Evolutionary conservation across 2,329 filamentous ascomycete species (phyloP), one percentile per base, ranked within the genome.

Genomic region (Coniochaeta sp.): DNA sequence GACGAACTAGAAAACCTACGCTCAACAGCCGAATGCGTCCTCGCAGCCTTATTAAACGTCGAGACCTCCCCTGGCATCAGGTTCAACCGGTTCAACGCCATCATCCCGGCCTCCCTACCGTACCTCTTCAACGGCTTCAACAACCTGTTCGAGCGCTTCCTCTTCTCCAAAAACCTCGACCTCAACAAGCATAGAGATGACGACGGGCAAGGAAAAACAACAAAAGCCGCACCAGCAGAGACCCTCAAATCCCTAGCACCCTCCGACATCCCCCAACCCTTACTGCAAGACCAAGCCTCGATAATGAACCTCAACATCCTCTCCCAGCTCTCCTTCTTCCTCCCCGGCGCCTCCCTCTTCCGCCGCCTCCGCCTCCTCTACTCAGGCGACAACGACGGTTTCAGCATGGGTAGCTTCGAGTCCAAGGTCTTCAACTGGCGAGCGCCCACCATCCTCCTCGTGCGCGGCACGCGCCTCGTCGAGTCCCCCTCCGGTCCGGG

Each of bases 381-480:
- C 62, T 85, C 83, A 1, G 87, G 86, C 5, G 82, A 79, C 46
- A 78, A 82, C 24, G 81, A 85, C 12, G 87, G 87, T 5, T 91
- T 89, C 66, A 88, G 85, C 18, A 86, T 90, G 81, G 85, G 86
- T 20, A 85, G 83, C 51, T 89, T 90, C 56, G 84, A 89, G 62
- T 78, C 83, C 18, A 85, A 83, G 58, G 83, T 89, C 3, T 87
- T 90, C 68, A 87, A 90, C 63, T 91, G 87, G 86, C 75, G 80
- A 38, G 86, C 86, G 0, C 87, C 87, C 0, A 89, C 87, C 0
- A 79, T 91, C 16, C 71, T 91, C 10, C 74, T 91, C 1, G 82
- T 90, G 1, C 79, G 80, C 18, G 87, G 87, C 18, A 80, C 76
- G 4, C 76, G 84, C 6, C 71, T 90, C 6, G 65, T 72, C 2